phyloP scores from a whole-genome alignment of 2,329 filamentous ascomycete species.

The Hyphodiscus sp. region DNA sequence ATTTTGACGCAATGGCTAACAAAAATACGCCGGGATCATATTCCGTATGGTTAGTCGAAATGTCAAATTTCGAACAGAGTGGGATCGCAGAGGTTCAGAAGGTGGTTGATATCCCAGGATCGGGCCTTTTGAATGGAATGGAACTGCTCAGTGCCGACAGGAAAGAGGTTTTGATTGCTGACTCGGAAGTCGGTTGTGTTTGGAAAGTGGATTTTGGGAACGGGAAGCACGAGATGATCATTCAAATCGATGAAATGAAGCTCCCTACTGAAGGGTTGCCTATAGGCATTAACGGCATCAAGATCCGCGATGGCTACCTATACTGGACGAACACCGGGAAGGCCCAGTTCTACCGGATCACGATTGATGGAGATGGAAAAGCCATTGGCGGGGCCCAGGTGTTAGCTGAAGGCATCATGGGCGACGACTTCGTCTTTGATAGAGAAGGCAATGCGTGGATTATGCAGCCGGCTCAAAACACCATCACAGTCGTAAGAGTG shows the following conservation, averaged over 20 bases:
- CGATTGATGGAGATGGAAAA: constrained; percentile 1
- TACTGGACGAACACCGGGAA: constrained; percentile 5
- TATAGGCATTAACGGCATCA: constrained; percentile 5
- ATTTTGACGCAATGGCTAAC: neutral
- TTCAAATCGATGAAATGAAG: constrained; percentile 23
- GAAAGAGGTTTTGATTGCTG: constrained; percentile 16
- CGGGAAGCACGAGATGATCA: constrained; percentile 14
- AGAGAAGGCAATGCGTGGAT: constrained; percentile 13
- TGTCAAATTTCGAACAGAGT: neutral
- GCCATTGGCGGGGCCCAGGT: neutral
- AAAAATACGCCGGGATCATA: neutral
- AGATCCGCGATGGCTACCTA: constrained; percentile 3
- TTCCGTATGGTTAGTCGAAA: constrained; percentile 2
- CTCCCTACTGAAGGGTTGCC: neutral
- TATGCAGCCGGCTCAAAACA: constrained; percentile 9
- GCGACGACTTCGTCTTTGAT: constrained; percentile 13
- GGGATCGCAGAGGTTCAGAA: neutral
- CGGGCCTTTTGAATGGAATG: constrained; percentile 2
- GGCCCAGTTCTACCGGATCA: neutral
- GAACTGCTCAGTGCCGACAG: neutral
- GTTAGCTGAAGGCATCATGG: neutral
- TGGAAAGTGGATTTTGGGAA: constrained; percentile 24
- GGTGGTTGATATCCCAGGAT: neutral
- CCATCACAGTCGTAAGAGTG: constrained; percentile 6
- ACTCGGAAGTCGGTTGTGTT: constrained; percentile 24